phyloP scores from a whole-genome alignment of 1,139 yeast genomes.

The Zygosaccharomyces sapae region DNA sequence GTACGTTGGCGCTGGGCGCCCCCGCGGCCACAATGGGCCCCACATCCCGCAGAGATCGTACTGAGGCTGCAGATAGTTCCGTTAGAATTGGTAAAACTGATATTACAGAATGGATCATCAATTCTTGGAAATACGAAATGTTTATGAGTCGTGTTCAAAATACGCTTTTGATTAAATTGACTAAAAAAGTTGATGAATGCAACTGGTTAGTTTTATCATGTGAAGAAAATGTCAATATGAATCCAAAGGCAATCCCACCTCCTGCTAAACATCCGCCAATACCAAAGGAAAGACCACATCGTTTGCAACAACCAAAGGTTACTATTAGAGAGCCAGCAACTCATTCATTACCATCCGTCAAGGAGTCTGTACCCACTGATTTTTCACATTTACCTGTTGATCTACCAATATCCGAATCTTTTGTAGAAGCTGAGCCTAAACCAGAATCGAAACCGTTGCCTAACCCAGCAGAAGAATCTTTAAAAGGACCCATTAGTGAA shows the following conservation, averaged over 20 bases:
- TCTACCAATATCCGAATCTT: background rate
- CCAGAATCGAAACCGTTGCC: background rate
- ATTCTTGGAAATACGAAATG: conserved; percentile 38
- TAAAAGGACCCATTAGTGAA: background rate
- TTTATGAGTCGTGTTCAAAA: conserved; percentile 35
- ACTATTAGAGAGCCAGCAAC: conserved; percentile 1
- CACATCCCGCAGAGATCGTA: conserved; percentile 7
- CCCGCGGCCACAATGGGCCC: conserved; percentile 14
- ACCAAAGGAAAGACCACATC: conserved; percentile 4
- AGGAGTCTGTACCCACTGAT: background rate
- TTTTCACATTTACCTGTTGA: background rate
- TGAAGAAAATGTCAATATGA: conserved; percentile 30
- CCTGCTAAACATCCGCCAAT: background rate
- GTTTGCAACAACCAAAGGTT: conserved; percentile 3
- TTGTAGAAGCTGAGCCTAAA: background rate
- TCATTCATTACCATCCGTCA: background rate
- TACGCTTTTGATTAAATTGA: conserved; percentile 35
- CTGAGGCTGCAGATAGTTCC: conserved; percentile 16
- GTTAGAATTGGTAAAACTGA: conserved; percentile 36
- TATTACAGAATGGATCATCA: conserved; percentile 38
- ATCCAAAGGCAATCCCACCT: conserved; percentile 1
- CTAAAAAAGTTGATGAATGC: conserved; percentile 38
- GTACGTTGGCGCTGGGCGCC: conserved; percentile 22
- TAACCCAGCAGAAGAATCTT: background rate
- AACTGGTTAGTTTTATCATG: conserved; percentile 38